Evolutionary conservation across 805 yeast species (phyloP).

Genomic region (Candida sithepensis): DNA sequence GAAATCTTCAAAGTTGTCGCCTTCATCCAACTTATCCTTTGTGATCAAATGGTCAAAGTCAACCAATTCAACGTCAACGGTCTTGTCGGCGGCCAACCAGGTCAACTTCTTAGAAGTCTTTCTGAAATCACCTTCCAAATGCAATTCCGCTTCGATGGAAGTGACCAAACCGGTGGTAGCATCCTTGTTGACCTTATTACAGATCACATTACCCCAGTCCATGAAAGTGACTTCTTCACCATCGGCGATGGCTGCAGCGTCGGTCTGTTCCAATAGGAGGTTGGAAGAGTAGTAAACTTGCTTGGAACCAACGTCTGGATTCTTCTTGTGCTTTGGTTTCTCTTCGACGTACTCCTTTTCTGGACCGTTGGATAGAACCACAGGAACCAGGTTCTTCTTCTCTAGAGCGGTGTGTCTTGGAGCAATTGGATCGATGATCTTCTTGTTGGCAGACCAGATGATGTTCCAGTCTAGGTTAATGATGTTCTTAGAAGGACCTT

Average conservation of each 20-base stretch:
- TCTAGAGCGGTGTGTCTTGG: conserved; percentile 90
- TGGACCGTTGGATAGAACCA: conserved; percentile 70
- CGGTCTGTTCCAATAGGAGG: conserved; percentile 80
- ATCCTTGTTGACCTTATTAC: conserved; percentile 64
- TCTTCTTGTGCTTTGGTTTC: conserved; percentile 93
- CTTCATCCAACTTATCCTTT: conserved; percentile 93
- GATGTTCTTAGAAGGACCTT: conserved; percentile 97
- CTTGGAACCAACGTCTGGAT: conserved; percentile 85
- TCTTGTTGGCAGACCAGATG: conserved; percentile 97
- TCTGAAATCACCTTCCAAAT: conserved; percentile 95
- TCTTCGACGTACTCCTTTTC: conserved; percentile 57
- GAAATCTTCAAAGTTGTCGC: conserved; percentile 89
- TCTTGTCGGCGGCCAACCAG: conserved; percentile 85
- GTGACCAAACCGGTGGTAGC: conserved; percentile 52
- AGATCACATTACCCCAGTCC: conserved; percentile 97
- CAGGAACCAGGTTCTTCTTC: conserved; percentile 59
- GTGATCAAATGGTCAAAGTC: conserved; percentile 94
- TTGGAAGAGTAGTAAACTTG: conserved; percentile 63
- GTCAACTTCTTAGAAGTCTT: conserved; percentile 93
- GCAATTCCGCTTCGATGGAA: conserved; percentile 70
- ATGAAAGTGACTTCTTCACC: conserved; percentile 94
- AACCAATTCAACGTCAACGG: conserved; percentile 69
- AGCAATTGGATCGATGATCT: conserved; percentile 93
- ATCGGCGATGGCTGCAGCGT: conserved; percentile 61
- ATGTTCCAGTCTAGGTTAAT: conserved; percentile 96